Evolutionary conservation across 345 rosid genomes (phyloP), one percentile per base, ranked within the genome.

Genomic region (Populus tremula): DNA sequence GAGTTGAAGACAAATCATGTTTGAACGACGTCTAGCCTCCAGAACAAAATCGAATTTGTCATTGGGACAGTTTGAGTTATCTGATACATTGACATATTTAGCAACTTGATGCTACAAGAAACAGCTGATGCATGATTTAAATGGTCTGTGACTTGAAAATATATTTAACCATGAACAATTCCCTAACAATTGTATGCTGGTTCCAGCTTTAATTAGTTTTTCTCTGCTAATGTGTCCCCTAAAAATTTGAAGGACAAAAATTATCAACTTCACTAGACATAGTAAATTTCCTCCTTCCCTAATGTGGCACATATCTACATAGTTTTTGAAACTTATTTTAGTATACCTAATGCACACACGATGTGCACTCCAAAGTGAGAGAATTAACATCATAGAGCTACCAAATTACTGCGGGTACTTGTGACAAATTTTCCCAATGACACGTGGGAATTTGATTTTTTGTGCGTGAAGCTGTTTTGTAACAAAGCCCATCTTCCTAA

Each of bases 21-120:
- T 92, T 79, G 99, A 93, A 16, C 97, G 97, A 75, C 96, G 90
- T 87, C 88, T 85, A 79, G 94, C 92, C 97, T 95, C 98, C 65
- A 87, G 89, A 87, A 89, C 86, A 90, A 86, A 87, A 86, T 77
- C 80, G 84, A 90, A 86, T 83, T 84, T 86, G 73, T 86, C 91
- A 86, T 87, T 87, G 78, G 78, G 85, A 89, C 89, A 87, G 81
- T 88, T 86, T 78, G 96, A 86, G 75, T 87, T 82, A 84, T 92
- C 97, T 91, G 96, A 83, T 85, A 80, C 80, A 86, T 76, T 79
- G 72, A 81, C 64, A 78, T 83, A 35, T 85, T 86, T 83, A 89
- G 87, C 82, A 80, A 74, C 61, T 88, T 74, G 74, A 86, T 80
- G 65, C 71, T 36, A 83, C 13, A 79, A 79, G 50, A 72, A 80